Percentiles rank a stretch among this genome's conserved stretches.
Evolutionary conservation across 345 rosid species (phyloP).

Genomic region (Eucalyptus tenuipes): DNA sequence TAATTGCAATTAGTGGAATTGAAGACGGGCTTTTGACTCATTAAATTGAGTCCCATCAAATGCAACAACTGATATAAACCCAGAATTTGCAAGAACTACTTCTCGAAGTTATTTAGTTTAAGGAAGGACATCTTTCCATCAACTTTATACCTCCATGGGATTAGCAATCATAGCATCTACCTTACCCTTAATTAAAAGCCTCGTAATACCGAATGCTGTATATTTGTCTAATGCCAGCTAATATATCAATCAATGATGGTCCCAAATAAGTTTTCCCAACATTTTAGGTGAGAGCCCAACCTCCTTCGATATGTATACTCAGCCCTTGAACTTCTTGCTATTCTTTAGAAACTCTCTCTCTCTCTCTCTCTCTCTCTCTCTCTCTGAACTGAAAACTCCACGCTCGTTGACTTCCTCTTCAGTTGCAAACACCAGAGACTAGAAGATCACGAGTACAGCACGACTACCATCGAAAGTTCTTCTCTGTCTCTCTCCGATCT

Average conservation of each 20-base stretch:
- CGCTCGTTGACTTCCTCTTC: neutral
- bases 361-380: neutral
- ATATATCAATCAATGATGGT: neutral
- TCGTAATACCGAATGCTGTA: neutral
- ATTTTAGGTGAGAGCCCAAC: neutral
- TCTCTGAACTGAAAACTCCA: neutral
- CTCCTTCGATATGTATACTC: neutral
- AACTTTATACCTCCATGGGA: no score
- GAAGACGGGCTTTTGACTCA: neutral
- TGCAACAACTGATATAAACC: no score
- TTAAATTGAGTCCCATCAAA: neutral
- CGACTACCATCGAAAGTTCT: neutral
- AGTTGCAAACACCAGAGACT: neutral
- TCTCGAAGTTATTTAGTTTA: neutral
- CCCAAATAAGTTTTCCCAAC: neutral
- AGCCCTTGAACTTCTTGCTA: neutral
- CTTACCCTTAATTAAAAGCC: neutral
- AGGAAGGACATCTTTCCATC: no score
- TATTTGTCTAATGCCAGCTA: neutral
- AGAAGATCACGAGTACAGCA: neutral
- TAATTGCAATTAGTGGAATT: neutral
- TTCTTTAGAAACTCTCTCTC: neutral
- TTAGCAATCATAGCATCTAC: neutral
- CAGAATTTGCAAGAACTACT: neutral
- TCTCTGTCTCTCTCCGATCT: neutral